A percentile compares a stretch with the other conserved stretches of the same genome.
Evolutionary conservation across 495 filamentous ascomycete genomes (phyloP).

Genomic region (Podospora fimiseda): DNA sequence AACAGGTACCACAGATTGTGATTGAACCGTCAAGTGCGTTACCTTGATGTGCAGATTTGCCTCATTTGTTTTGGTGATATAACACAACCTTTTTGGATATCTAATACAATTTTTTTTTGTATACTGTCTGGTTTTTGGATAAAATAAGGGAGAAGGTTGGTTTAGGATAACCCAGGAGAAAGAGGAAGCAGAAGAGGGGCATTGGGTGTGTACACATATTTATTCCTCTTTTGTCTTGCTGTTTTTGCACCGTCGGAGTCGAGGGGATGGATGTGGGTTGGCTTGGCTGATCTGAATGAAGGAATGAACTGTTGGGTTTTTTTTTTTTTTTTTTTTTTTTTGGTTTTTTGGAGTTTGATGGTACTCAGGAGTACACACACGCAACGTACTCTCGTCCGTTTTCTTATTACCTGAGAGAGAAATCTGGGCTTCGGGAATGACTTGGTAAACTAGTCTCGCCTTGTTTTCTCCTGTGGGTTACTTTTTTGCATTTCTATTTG

Average conservation of each 20-base stretch:
- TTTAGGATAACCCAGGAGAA: neutral
- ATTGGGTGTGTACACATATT: neutral
- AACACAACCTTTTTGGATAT: neutral
- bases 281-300: neutral
- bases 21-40: conserved; percentile 45
- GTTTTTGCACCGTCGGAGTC: too few relatives aligned
- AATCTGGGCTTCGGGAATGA: too few relatives aligned
- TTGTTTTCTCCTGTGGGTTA: too few relatives aligned
- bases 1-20: conserved; percentile 43
- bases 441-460: too few relatives aligned
- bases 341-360: neutral
- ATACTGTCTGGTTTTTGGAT: neutral
- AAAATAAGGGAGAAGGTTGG: neutral
- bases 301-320: neutral
- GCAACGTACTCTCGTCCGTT: too few relatives aligned
- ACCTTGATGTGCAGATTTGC: conserved; percentile 17
- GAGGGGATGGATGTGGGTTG: neutral
- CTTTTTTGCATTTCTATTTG: too few relatives aligned
- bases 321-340: neutral
- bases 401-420: too few relatives aligned
- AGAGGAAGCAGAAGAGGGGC: neutral
- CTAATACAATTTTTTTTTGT: neutral
- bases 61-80: neutral
- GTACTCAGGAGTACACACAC: too few relatives aligned
- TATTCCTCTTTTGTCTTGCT: neutral